Evolutionary conservation across 306 rosid genomes (phyloP), one percentile per base, ranked within the genome.

Genomic region (Gastrolobium bilobum): DNA sequence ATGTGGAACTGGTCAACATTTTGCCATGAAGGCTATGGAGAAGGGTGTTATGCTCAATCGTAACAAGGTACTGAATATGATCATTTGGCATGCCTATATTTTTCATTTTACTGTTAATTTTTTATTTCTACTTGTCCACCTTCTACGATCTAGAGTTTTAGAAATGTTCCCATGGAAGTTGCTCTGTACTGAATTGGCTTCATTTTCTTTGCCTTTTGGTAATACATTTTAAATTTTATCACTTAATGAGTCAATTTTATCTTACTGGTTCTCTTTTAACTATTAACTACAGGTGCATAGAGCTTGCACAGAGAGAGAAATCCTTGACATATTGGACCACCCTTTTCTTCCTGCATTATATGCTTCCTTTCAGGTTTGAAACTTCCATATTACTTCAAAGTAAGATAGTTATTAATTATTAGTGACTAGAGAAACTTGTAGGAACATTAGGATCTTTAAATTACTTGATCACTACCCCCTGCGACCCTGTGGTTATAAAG

Each of bases 1-100:
- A 78, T 58, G 84, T 68, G 98, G 88, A 84, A 90, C 88, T 62
- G 89, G 79, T 68, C 91, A 82, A 46, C 39, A 68, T 53, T 93
- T 91, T 75, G 97, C 98, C 80, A 93, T 93, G 98, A 93, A 93
- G 82, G 97, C 98, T 73, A 93, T 93, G 98, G 97, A 93, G 59
- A 93, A 93, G 82, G 72, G 82, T 34, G 80, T 87, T 69, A 95
- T 95, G 98, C 94, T 92, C 68, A 95, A 91, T 67, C 97, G 99
- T 14, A 95, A 95, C 82, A 95, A 95, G 94, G 99, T 92, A 82
- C 38, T 11, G 14, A 44, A 38, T 53, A 39, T 56, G 33, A 37
- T 77, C 44, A 44, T 51, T n/a, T 13, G 11, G 68, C 39, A 68
- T 62, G 50, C 29, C 26, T 31, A n/a, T 11, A 4, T 37, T 54